These are phyloP conservation scores for Chenopodium quinoa DNA, from an alignment of 148 eudicot species.

Conservation along the genomic window DNA sequence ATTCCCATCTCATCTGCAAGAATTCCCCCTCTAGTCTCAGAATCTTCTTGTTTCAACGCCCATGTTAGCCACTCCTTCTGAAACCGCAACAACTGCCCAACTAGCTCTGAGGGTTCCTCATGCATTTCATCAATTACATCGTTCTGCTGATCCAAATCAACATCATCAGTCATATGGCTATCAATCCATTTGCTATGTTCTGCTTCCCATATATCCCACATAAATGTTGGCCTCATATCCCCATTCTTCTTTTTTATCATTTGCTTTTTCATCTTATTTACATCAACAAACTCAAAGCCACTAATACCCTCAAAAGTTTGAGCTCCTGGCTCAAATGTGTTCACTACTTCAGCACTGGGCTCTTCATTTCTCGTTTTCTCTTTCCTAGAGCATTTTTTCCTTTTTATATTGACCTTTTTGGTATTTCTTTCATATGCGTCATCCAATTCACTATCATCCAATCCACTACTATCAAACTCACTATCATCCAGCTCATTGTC, in stretches of 20 bases:
- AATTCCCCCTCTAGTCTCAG: slow-evolving; percentile 72
- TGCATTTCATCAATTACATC: slow-evolving; percentile 47
- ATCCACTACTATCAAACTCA: slow-evolving; percentile 14
- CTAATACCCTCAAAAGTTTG: slow-evolving; percentile 33
- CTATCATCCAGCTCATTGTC: slow-evolving; percentile 20
- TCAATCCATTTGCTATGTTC: slow-evolving; percentile 68
- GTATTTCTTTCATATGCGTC: not conserved
- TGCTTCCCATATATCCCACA: slow-evolving; percentile 84
- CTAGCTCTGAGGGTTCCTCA: slow-evolving; percentile 63
- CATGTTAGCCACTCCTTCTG: slow-evolving; percentile 98
- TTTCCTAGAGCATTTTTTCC: slow-evolving; percentile 6
- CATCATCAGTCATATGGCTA: slow-evolving; percentile 34
- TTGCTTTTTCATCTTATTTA: slow-evolving; percentile 20
- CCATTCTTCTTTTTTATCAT: slow-evolving; percentile 41
- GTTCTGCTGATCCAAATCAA: slow-evolving; percentile 48
- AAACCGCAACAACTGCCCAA: slow-evolving; percentile 70
- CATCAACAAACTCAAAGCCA: slow-evolving; percentile 35
- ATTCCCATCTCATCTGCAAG: slow-evolving; percentile 99
- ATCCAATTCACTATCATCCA: slow-evolving; percentile 19
- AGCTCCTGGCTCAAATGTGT: not conserved
- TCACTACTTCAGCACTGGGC: not conserved
- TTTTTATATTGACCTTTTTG: slow-evolving; percentile 4
- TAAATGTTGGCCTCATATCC: slow-evolving; percentile 33
- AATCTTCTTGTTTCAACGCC: slow-evolving; percentile 89
- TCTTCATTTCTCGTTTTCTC: slow-evolving; percentile 7